phyloP scores from a whole-genome alignment of 2,329 filamentous ascomycete species.

The Lomentospora prolificans region DNA sequence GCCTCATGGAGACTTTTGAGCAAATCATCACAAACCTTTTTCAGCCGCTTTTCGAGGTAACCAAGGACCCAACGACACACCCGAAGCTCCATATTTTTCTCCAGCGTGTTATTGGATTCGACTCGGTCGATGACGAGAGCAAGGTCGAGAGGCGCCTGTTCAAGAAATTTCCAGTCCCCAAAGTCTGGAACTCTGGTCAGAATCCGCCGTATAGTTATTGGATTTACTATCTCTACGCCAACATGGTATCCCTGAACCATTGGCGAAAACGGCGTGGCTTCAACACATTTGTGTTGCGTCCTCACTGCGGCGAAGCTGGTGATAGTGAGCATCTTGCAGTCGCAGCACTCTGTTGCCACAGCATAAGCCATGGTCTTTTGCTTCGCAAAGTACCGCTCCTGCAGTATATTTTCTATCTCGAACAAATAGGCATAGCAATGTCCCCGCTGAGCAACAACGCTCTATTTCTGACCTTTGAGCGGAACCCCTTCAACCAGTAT shows the following conservation, averaged over 20 bases:
- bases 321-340: conserved; percentile 94
- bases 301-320: conserved; percentile 93
- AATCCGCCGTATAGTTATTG: conserved; percentile 99
- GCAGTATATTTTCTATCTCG: conserved; percentile 95
- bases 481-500: conserved; percentile 92
- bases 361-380: conserved; percentile 89
- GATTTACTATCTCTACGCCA: conserved; percentile 95
- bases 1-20: conserved; percentile 81
- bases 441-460: conserved; percentile 98
- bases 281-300: conserved; percentile 87
- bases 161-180: conserved; percentile 87
- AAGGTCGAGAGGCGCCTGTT: conserved; percentile 92
- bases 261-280: conserved; percentile 88
- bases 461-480: conserved; percentile 88
- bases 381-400: conserved; percentile 88
- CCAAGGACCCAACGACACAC: conserved; percentile 73
- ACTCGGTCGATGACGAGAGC: conserved; percentile 96
- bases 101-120: conserved; percentile 91
- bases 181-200: conserved; percentile 80
- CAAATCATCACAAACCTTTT: conserved; percentile 88
- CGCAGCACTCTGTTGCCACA: conserved; percentile 85
- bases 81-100: conserved; percentile 92
- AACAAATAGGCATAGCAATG: conserved; percentile 98
- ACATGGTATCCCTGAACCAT: conserved; percentile 83
- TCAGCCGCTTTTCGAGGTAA: conserved; percentile 88